Base-by-base conservation (phyloP, 2,329 filamentous ascomycete genomes). In the Xylariaceae sp. region DNA sequence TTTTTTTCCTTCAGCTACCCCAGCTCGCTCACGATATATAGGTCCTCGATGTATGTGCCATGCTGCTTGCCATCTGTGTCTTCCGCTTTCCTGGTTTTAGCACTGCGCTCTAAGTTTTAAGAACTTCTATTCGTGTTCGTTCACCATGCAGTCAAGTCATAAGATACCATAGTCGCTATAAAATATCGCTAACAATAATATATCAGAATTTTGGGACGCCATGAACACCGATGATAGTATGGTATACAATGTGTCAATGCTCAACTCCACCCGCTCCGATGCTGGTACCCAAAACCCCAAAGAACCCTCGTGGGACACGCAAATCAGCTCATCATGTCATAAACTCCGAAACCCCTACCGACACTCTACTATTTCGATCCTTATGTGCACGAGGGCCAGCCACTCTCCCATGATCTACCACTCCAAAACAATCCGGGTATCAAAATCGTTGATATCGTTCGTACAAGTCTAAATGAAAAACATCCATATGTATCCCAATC, bases 241-340 rank as follows among this genome's bases (percentile, higher is more conserved):
- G 35, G 15, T 39, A 45, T 19, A 22, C 15, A 41, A 45, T 17
- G 14, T 45, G 42, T 48, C 35, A 5, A 14, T 38, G 35, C 15
- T 14, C 35, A 12, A 27, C 35, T 4, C 35, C 4, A 38, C 35
- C 15, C 15, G 35, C 35, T 14, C 35, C 15, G 35, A 38, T 38
- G 35, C 35, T 38, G 35, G 35, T 12, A 38, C 15, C 35, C 12
- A 36, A 38, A 46, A 46, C 36, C 48, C 44, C 42, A 42, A 12
- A 35, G 27, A 17, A 31, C 32, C 39, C 42, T 19, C 30, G 6
- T 48, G 39, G 48, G 48, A 45, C 48, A 15, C 22, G 42, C 39
- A 43, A 17, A 36, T 35, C 48, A 51, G 45, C 52, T 44, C 45
- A 31, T 17, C 41, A 35, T 31, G 35, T 22, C 42, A 41, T 27